Base-by-base conservation (phyloP, 768 basidiomycete genomes). In the Pseudohyphozyma bogoriensis region DNA sequence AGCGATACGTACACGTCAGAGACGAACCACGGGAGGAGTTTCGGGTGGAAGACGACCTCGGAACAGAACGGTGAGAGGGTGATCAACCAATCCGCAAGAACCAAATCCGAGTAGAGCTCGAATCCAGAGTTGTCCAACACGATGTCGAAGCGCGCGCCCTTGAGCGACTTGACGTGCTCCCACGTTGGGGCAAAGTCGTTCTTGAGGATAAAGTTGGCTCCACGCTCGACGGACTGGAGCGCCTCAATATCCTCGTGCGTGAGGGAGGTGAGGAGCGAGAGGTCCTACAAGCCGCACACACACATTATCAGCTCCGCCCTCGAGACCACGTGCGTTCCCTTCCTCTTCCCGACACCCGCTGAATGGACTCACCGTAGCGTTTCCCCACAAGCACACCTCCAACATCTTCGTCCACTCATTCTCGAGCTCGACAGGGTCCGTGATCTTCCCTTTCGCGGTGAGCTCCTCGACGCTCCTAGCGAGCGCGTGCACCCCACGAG, bases 1-100 rank as follows among this genome's bases (percentile, higher is more conserved):
- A 18, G 18, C 7, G n/a, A 8, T 11, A 64, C 58, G 33, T 20
- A 57, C 60, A 70, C 69, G 49, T 68, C 67, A 1, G 87, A 90
- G 49, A 96, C 92, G 71, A 97, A 99, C 91, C 93, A 99, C 0
- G 92, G 92, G 54, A 96, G 86, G 12, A 86, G 77, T 73, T 99
- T 96, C 0, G 91, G 88, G 75, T 99, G 93, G 75, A 96, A 95
- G 57, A 89, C 82, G 31, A 92, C 86, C 66, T 81, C 79, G 16
- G 80, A 79, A 52, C 90, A 81, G 71, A 85, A 85, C 1, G 89
- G 86, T 1, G 92, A 93, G 71, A 84, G 82, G 0, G 89, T 89
- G 15, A 96, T 82, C 42, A 99, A 75, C 70, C 95, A 99, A 72
- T 92, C 89, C 20, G 89, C 89, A 60, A 96, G 85, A 22, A 95